A percentile compares a stretch with the other conserved stretches of the same genome.
Conservation (phyloP, 2,329 filamentous ascomycete genomes). For the Eurotiales sp. region DNA sequence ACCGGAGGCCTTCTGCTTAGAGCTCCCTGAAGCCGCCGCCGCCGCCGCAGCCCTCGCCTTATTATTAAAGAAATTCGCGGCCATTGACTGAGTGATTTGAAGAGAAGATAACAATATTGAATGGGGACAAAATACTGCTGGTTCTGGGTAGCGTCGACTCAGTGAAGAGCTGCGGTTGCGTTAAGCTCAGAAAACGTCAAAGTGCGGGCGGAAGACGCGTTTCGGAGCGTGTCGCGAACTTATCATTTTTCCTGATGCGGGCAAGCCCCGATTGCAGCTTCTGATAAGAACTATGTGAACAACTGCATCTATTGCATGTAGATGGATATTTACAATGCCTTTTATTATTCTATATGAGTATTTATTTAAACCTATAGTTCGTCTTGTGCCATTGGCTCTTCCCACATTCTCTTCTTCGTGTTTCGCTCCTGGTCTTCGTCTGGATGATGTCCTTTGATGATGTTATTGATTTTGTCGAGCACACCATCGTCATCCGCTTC, state of each 20-base stretch:
- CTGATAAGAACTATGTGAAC: no score
- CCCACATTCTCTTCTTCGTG: constrained; percentile 49
- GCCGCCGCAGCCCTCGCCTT: constrained; percentile 73
- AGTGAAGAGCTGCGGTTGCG: constrained; percentile 5
- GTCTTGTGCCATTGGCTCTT: constrained; percentile 40
- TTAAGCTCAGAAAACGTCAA: constrained; percentile 6
- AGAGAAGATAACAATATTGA: neutral
- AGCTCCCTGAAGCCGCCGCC: constrained; percentile 62
- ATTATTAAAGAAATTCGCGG: constrained; percentile 93
- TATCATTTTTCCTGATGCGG: constrained; percentile 9
- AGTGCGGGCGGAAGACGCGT: constrained; percentile 12
- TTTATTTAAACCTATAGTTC: constrained; percentile 20
- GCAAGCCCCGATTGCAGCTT: neutral
- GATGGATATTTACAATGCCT: neutral
- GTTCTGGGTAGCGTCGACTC: no score
- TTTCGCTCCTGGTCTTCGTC: constrained; percentile 38
- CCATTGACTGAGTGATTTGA: constrained; percentile 26
- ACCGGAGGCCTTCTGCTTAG: constrained; percentile 63
- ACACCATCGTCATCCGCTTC: constrained; percentile 30
- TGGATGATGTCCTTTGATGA: constrained; percentile 26
- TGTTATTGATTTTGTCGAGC: constrained; percentile 41
- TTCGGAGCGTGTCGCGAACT: constrained; percentile 6
- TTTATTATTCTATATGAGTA: neutral
- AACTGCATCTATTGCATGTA: no score
- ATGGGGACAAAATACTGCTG: no score